Conservation (phyloP, 768 basidiomycete genomes). For the Boletus reticuloceps region DNA sequence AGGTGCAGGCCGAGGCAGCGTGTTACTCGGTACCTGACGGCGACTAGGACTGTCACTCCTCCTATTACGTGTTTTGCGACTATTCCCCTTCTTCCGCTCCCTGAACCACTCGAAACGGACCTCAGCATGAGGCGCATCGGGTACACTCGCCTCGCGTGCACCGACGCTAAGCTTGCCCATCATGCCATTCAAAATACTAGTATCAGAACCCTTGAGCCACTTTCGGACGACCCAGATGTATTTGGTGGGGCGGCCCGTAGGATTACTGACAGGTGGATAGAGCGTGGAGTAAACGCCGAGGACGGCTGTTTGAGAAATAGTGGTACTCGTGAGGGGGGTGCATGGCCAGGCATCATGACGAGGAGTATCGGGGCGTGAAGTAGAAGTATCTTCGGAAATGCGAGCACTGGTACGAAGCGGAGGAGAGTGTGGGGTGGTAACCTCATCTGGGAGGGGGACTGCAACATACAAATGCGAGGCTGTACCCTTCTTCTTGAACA, state of each 20-base stretch:
- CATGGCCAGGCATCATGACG: constrained; percentile 13
- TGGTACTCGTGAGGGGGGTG: constrained; percentile 8
- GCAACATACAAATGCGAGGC: constrained; percentile 18
- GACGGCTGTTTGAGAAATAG: constrained; percentile 41
- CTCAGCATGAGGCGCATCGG: constrained; percentile 47
- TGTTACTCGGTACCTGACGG: constrained; percentile 5
- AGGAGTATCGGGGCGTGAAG: constrained; percentile 7
- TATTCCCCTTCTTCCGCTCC: constrained; percentile 21
- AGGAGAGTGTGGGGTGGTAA: constrained; percentile 17
- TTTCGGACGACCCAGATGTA: constrained; percentile 77
- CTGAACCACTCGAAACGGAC: constrained; percentile 81
- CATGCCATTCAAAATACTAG: constrained; percentile 44
- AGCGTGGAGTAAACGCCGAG: constrained; percentile 70
- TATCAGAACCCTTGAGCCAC: constrained; percentile 66
- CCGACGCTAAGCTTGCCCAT: constrained; percentile 37
- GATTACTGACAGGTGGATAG: constrained; percentile 44
- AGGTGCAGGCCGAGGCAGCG: constrained; percentile 3
- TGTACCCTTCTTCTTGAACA: constrained; percentile 61
- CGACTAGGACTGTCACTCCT: constrained; percentile 12
- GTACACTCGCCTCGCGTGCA: constrained; percentile 19
- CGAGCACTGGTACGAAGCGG: constrained; percentile 2
- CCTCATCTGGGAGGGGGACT: constrained; percentile 28
- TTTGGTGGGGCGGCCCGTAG: constrained; percentile 39
- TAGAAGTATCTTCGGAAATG: constrained; percentile 17
- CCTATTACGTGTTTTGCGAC: constrained; percentile 23